Conservation (phyloP, 2,329 filamentous ascomycete genomes). For the Penicillium palitans region DNA sequence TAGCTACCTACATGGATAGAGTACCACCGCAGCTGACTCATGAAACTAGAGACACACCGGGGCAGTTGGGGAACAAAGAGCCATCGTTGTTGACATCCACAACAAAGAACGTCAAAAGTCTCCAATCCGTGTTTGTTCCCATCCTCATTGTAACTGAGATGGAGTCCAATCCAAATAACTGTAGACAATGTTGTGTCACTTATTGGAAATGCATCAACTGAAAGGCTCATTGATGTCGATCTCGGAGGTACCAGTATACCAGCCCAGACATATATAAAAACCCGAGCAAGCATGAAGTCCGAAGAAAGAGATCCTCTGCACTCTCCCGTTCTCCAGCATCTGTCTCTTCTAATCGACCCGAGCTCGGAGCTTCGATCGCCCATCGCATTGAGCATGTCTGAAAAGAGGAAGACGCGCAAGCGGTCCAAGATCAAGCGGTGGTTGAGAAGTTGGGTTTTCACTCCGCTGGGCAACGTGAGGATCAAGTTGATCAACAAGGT, state of each 20-base stretch:
- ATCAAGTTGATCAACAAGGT: constrained; percentile 1
- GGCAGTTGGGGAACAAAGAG: neutral
- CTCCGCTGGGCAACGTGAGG: neutral
- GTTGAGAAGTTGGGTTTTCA: constrained; percentile 5
- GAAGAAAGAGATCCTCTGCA: neutral
- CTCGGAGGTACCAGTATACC: neutral
- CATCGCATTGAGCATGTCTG: neutral
- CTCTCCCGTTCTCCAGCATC: neutral
- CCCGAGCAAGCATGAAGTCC: neutral
- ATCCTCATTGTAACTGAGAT: constrained; percentile 4
- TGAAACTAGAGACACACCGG: neutral
- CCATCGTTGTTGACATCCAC: neutral
- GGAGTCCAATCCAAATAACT: neutral
- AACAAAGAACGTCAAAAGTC: neutral
- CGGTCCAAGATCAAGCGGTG: neutral
- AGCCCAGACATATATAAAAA: neutral
- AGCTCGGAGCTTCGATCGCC: neutral
- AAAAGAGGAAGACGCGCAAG: neutral
- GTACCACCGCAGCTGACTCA: neutral
- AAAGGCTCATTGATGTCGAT: constrained; percentile 3
- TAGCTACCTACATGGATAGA: neutral
- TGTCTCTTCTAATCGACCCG: neutral
- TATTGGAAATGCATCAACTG: neutral
- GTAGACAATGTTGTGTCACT: neutral
- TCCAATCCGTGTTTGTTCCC: neutral